phyloP scores from a whole-genome alignment of 2,329 filamentous ascomycete species.

The Aspergillus sergii region DNA sequence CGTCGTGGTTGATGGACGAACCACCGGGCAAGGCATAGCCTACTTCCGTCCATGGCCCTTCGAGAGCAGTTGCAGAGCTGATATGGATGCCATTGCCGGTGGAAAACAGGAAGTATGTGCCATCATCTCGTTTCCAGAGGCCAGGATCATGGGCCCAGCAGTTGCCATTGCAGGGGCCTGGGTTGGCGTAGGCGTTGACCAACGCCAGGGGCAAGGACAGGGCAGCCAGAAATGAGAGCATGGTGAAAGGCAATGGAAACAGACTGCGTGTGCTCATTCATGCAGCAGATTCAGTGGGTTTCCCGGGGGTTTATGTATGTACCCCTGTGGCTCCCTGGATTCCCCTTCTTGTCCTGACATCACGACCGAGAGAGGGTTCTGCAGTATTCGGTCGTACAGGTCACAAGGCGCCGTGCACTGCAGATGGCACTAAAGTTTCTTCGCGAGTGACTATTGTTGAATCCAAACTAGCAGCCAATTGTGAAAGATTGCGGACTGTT shows the following conservation, averaged over 20 bases:
- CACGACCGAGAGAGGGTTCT: neutral
- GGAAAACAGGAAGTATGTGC: constrained; percentile 57
- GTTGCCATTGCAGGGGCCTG: constrained; percentile 34
- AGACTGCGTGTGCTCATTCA: neutral
- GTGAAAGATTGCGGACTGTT: neutral
- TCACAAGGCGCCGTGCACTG: neutral
- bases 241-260: constrained; percentile 8
- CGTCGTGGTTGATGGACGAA: constrained; percentile 47
- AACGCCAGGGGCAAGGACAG: constrained; percentile 25
- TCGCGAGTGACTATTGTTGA: too few relatives aligned
- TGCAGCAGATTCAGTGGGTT: neutral
- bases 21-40: constrained; percentile 50
- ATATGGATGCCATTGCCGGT: constrained; percentile 55
- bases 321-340: neutral
- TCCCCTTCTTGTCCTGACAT: neutral
- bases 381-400: neutral
- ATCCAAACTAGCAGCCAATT: neutral
- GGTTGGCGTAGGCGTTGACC: constrained; percentile 30
- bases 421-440: neutral
- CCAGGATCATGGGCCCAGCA: constrained; percentile 52
- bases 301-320: constrained; percentile 1
- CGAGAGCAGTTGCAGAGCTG: constrained; percentile 48
- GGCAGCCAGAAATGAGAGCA: constrained; percentile 25
- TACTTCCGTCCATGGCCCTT: constrained; percentile 54
- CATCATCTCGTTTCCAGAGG: constrained; percentile 53